Percentiles rank a stretch among this genome's conserved stretches.
These are phyloP conservation scores for Trichomonas gallinae DNA, from an alignment of 208 protist species.

Conservation along the genomic window DNA sequence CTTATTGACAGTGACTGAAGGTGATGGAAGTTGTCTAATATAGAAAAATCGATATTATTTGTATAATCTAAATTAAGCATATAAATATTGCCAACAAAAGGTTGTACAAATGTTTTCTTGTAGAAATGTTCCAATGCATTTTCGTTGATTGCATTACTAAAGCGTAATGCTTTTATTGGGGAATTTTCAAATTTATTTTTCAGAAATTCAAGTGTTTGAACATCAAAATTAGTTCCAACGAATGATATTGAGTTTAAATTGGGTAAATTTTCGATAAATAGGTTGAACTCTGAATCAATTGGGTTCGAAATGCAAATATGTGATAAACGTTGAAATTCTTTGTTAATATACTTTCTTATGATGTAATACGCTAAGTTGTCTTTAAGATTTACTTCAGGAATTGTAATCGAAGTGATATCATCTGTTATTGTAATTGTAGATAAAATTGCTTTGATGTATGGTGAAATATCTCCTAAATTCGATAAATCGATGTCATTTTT, in stretches of 20 bases:
- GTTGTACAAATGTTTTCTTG: background rate
- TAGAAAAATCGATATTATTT: background rate
- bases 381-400: background rate
- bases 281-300: background rate
- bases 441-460: background rate
- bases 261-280: background rate
- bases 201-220: background rate
- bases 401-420: background rate
- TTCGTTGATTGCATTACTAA: background rate
- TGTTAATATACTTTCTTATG: background rate
- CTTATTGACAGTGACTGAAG: background rate
- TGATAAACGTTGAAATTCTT: background rate
- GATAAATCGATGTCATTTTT: background rate
- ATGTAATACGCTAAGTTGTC: background rate
- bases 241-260: background rate
- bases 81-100: background rate
- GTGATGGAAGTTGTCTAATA: background rate
- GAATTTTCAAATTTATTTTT: background rate
- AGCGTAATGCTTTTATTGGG: background rate
- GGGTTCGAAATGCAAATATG: background rate
- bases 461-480: background rate
- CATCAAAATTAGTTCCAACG: background rate
- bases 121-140: background rate
- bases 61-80: background rate
- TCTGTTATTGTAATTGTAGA: background rate